Conservation (phyloP, 106 monocot genomes). For the Dendrobium officinale region DNA sequence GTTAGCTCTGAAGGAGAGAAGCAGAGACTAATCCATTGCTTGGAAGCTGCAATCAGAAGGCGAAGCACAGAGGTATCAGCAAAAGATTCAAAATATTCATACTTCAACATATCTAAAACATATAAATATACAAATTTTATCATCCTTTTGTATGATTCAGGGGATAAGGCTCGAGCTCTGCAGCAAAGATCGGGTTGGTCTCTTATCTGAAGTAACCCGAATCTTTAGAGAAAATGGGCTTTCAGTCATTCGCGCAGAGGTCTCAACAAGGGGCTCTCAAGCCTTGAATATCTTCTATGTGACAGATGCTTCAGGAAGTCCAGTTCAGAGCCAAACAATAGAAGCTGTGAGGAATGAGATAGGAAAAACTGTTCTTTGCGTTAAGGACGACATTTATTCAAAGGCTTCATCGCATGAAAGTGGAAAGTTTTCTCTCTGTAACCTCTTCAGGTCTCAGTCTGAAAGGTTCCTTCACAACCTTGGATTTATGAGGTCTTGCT, state of each 20-base stretch:
- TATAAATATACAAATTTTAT: background rate
- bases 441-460: constrained; percentile 42
- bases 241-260: constrained; percentile 35
- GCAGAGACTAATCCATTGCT: constrained; percentile 48
- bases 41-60: constrained; percentile 76
- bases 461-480: constrained; percentile 56
- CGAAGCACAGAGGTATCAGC: constrained; percentile 61
- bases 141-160: constrained; percentile 5
- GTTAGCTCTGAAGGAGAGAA: constrained; percentile 64
- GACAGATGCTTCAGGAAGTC: constrained; percentile 32
- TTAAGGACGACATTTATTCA: constrained; percentile 26
- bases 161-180: constrained; percentile 38
- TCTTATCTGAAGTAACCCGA: constrained; percentile 49
- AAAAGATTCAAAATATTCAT: constrained; percentile 4
- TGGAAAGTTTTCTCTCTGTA: constrained; percentile 38
- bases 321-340: constrained; percentile 17
- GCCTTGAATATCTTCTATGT: constrained; percentile 42
- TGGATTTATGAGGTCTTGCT: constrained; percentile 36
- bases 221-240: constrained; percentile 51
- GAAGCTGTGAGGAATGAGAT: constrained; percentile 12
- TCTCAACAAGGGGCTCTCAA: constrained; percentile 30
- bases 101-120: too few relatives aligned
- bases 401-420: constrained; percentile 12
- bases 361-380: constrained; percentile 13
- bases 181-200: constrained; percentile 40